These are phyloP conservation scores for Blastomyces percursus DNA, from an alignment of 2,329 filamentous ascomycete species.

Conservation along the genomic window DNA sequence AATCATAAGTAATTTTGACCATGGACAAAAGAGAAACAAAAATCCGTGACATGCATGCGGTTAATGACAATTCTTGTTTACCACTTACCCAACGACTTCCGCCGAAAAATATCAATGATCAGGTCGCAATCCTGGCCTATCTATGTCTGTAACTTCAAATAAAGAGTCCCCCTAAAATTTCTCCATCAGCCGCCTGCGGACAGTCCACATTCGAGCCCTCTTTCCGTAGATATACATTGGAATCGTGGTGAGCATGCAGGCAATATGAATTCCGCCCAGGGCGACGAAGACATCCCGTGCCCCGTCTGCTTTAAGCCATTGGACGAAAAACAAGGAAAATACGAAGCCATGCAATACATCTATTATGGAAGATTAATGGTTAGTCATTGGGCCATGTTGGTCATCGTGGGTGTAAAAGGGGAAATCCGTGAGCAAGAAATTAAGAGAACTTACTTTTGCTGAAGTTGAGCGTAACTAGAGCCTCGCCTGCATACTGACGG, in stretches of 20 bases:
- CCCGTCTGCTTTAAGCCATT: constrained; percentile 68
- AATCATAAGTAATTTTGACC: neutral
- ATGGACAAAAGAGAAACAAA: neutral
- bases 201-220: constrained; percentile 86
- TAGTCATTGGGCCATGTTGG: constrained; percentile 7
- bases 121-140: neutral
- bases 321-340: constrained; percentile 77
- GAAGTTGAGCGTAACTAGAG: constrained; percentile 87
- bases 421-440: neutral
- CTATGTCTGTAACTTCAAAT: neutral
- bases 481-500: constrained; percentile 84
- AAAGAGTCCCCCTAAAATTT: constrained; percentile 41
- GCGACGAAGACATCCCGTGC: constrained; percentile 68
- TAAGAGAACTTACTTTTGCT: constrained; percentile 55
- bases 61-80: neutral
- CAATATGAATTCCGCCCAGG: constrained; percentile 75
- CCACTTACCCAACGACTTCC: neutral
- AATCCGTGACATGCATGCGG: neutral
- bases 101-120: neutral
- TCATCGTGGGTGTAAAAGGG: neutral
- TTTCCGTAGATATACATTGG: constrained; percentile 96
- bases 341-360: constrained; percentile 80
- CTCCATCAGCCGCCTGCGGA: constrained; percentile 76
- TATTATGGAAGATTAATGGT: constrained; percentile 10
- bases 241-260: constrained; percentile 60